Evolutionary conservation across 305 asterid genomes (phyloP), one percentile per base, ranked within the genome.

Genomic region (Lippia alba): DNA sequence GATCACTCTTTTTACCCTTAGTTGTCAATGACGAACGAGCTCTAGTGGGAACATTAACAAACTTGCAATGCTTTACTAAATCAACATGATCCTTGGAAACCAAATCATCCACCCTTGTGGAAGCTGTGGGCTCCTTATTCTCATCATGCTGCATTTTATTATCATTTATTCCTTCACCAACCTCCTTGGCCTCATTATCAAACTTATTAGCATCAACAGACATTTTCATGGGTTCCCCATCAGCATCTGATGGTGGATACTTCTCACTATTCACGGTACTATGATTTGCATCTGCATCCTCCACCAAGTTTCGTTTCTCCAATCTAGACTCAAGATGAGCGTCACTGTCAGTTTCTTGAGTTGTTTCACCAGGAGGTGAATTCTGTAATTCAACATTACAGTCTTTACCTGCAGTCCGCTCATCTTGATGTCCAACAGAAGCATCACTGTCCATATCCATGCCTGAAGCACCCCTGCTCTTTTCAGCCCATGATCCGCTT

Each of bases 41-140:
- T 84, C 77, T 83, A 34, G 95, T 88, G 54, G 91, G 89, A 79
- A 91, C 81, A 39, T 85, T 85, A 6, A 59, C 86, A 82, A 86
- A 88, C 30, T 24, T 24, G 30, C 30, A 24, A 24, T 24, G 30
- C 30, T 24, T 24, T 24, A 24, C 30, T 24, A 24, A 24, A 24
- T 24, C 30, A 24, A 24, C 30, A 24, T 24, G 30, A 24, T 24
- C 30, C 30, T 1, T 3, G 30, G 30, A 24, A 24, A 24, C 30
- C 30, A 24, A 24, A 24, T 24, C 30, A 24, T 24, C 30, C 30
- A 24, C 30, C 30, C 30, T 24, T 3, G 30, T 24, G 30, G 30
- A 24, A 24, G 30, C 30, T 56, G 48, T 63, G 57, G 67, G 83
- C 72, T 73, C 82, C 67, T 81, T 75, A 71, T 63, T 81, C 33